Percentiles rank a stretch among this genome's conserved stretches.
These are phyloP conservation scores for Pythium aristosporum DNA, from an alignment of 352 stramenopile genomes.

Conservation along the genomic window DNA sequence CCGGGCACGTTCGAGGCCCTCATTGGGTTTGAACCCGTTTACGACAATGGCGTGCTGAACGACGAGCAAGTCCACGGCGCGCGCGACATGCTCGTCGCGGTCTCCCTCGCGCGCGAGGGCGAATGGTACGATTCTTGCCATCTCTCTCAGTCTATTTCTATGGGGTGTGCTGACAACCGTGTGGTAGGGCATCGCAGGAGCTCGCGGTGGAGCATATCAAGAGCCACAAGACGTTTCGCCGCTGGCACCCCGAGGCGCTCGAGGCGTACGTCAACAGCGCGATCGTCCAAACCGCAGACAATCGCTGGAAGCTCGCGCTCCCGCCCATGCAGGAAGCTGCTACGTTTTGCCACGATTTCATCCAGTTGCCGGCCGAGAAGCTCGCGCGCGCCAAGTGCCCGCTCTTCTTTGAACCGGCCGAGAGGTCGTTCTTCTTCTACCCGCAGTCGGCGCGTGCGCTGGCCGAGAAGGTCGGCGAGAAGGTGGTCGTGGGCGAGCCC, in stretches of 20 bases:
- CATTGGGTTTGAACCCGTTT: conserved; percentile 41
- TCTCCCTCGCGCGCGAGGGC: not conserved
- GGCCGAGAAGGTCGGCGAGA: not conserved
- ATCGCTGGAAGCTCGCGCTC: conserved; percentile 15
- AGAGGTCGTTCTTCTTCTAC: conserved; percentile 21
- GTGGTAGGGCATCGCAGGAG: not conserved
- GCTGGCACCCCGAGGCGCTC: not conserved
- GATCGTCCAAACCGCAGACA: conserved; percentile 1
- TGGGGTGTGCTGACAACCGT: not conserved
- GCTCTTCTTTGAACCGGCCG: conserved; percentile 15
- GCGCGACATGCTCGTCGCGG: conserved; percentile 17
- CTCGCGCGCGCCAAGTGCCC: conserved; percentile 6
- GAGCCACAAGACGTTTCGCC: not conserved
- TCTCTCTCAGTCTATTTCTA: not conserved
- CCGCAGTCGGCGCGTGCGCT: not conserved
- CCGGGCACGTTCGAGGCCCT: conserved; percentile 40
- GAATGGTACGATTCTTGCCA: conserved; percentile 11
- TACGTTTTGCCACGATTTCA: conserved; percentile 18
- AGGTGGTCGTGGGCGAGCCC: conserved; percentile 8
- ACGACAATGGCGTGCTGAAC: conserved; percentile 10
- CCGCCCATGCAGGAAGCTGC: conserved; percentile 16
- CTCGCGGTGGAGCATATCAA: not conserved
- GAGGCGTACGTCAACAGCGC: conserved; percentile 17
- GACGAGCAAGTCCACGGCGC: conserved; percentile 2
- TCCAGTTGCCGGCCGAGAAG: conserved; percentile 1